These are phyloP conservation scores for Cryptococcus floricola DNA, from an alignment of 1,284 basidiomycete species.

Conservation along the genomic window DNA sequence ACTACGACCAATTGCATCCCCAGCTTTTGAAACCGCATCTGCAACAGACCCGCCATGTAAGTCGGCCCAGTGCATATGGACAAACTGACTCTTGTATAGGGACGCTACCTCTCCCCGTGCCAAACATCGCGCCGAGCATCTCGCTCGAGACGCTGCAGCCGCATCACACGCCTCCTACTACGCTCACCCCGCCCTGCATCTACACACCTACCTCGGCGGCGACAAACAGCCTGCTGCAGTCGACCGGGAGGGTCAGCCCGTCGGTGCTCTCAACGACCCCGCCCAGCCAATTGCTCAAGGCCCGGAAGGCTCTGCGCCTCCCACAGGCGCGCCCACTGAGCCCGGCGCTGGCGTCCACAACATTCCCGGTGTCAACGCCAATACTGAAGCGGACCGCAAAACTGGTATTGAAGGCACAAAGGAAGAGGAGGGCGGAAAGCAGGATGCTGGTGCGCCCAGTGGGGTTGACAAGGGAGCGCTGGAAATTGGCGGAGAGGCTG, in stretches of 20 bases:
- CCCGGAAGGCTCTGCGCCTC: background rate
- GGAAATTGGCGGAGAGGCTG: conserved; percentile 33
- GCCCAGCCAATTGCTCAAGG: conserved; percentile 8
- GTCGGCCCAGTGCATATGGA: background rate
- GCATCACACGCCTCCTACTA: conserved; percentile 43
- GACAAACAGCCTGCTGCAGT: conserved; percentile 8
- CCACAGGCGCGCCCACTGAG: background rate
- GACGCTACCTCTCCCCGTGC: conserved; percentile 21
- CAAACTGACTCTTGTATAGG: conserved; percentile 13
- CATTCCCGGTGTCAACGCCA: conserved; percentile 11
- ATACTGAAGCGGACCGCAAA: conserved; percentile 13
- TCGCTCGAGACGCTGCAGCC: conserved; percentile 35
- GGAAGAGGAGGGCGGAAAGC: conserved; percentile 34
- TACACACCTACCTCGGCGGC: conserved; percentile 28
- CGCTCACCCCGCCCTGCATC: conserved; percentile 37
- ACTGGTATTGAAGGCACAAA: conserved; percentile 23
- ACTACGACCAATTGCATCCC: too few species aligned
- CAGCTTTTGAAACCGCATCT: too few species aligned
- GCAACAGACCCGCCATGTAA: background rate
- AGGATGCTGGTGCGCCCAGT: conserved; percentile 29
- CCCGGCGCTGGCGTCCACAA: background rate
- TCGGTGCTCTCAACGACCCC: conserved; percentile 31
- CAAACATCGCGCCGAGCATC: conserved; percentile 32
- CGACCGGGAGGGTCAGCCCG: conserved; percentile 15
- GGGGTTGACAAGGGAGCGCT: conserved; percentile 34